A percentile compares a stretch with the other conserved stretches of the same genome.
These are phyloP conservation scores for Niveomyces coronatus DNA, from an alignment of 2,329 filamentous ascomycete genomes.

Conservation along the genomic window DNA sequence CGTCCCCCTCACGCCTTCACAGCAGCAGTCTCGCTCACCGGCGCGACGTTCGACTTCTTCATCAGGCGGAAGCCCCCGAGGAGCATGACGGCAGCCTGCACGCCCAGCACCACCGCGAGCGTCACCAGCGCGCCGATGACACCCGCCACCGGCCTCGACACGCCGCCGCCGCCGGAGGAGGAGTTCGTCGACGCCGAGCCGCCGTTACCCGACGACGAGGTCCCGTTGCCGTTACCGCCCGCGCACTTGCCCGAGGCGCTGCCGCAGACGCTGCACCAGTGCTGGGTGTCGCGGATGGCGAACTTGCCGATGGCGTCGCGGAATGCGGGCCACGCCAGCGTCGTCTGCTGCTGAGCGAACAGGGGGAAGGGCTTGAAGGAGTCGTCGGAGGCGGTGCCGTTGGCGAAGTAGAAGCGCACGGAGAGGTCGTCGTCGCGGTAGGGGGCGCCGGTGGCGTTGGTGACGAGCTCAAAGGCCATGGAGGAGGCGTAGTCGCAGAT, in stretches of 20 bases:
- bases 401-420: conserved; percentile 52
- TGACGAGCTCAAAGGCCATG: conserved; percentile 67
- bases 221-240: conserved; percentile 16
- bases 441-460: conserved; percentile 36
- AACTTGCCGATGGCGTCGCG: conserved; percentile 51
- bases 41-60: conserved; percentile 32
- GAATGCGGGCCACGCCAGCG: conserved; percentile 62
- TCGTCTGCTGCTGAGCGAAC: conserved; percentile 45
- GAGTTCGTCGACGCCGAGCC: conserved; percentile 14
- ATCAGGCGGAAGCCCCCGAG: conserved; percentile 35
- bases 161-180: conserved; percentile 25
- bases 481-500: conserved; percentile 76
- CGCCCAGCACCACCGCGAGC: conserved; percentile 36
- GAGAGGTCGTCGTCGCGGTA: conserved; percentile 35
- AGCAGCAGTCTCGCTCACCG: conserved; percentile 3
- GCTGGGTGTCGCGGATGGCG: conserved; percentile 49
- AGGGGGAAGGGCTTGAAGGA: conserved; percentile 44
- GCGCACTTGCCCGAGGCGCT: conserved; percentile 61
- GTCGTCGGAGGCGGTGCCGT: conserved; percentile 44
- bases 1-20: conserved; percentile 6
- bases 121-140: conserved; percentile 68
- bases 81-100: conserved; percentile 33
- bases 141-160: conserved; percentile 65
- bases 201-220: conserved; percentile 16
- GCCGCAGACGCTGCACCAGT: conserved; percentile 71